Evolutionary conservation across 2,329 filamentous ascomycete genomes (phyloP).

Genomic region (Harringtonia aguacate): DNA sequence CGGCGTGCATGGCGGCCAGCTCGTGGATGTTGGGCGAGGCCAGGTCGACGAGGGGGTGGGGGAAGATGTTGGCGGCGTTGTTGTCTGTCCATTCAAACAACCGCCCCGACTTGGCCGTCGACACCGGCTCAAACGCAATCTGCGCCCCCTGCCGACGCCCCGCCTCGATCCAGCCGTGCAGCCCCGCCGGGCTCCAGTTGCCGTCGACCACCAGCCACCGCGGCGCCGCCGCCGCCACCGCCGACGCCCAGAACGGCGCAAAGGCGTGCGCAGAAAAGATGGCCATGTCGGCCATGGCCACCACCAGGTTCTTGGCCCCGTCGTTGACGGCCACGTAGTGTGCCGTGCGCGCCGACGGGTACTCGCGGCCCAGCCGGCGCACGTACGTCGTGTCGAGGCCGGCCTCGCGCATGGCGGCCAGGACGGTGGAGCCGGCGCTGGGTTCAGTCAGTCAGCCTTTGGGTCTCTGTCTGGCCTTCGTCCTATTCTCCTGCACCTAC

Average conservation of each 20-base stretch:
- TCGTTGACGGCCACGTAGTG: constrained; percentile 92
- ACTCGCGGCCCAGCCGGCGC: constrained; percentile 36
- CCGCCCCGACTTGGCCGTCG: constrained; percentile 61
- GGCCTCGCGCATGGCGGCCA: constrained; percentile 51
- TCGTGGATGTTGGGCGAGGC: constrained; percentile 78
- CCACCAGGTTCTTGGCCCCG: constrained; percentile 66
- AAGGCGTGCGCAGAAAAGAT: constrained; percentile 54
- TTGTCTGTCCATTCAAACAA: constrained; percentile 40
- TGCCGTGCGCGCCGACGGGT: constrained; percentile 55
- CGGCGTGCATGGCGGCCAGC: constrained; percentile 64
- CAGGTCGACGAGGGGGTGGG: constrained; percentile 50
- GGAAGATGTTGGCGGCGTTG: constrained; percentile 33
- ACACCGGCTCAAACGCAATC: constrained; percentile 84
- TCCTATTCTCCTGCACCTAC: constrained; percentile 28
- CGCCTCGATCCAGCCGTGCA: constrained; percentile 57
- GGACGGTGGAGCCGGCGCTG: constrained; percentile 62
- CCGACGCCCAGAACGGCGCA: constrained; percentile 47
- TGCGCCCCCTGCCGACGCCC: constrained; percentile 44
- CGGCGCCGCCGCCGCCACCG: constrained; percentile 46
- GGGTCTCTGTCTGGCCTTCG: background rate
- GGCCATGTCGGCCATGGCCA: constrained; percentile 93
- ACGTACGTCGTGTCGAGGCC: constrained; percentile 58
- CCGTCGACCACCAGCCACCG: constrained; percentile 76
- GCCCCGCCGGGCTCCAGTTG: constrained; percentile 64
- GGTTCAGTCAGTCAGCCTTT: background rate